phyloP scores from a whole-genome alignment of 208 protist species.

The Crithidia fasciculata region DNA sequence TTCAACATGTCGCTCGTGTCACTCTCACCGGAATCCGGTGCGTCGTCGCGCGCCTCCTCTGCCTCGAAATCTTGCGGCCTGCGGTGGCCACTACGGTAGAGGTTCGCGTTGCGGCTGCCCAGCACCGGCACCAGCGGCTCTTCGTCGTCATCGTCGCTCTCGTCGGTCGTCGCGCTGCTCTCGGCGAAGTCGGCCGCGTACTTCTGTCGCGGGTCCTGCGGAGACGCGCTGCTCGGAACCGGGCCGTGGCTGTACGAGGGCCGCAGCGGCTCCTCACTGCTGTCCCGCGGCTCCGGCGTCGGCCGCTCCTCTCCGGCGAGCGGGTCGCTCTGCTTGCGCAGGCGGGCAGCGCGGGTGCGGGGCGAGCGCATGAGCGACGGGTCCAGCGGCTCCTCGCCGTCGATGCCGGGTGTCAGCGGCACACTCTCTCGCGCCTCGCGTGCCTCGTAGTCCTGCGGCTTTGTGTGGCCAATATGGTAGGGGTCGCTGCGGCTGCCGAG shows the following conservation, averaged over 20 bases:
- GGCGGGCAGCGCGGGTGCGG: neutral
- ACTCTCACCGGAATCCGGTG: slow-evolving; percentile 1
- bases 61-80: slow-evolving; percentile 17
- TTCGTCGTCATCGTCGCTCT: slow-evolving; percentile 2
- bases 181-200: neutral
- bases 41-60: slow-evolving; percentile 14
- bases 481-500: slow-evolving; percentile 23
- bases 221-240: neutral
- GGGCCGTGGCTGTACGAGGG: neutral
- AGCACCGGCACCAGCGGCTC: slow-evolving; percentile 14
- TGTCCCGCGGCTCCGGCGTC: neutral
- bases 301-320: neutral
- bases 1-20: neutral
- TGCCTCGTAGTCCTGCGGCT: slow-evolving; percentile 5
- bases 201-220: neutral
- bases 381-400: slow-evolving; percentile 7
- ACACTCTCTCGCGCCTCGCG: slow-evolving; percentile 1
- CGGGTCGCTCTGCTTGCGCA: neutral
- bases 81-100: slow-evolving; percentile 10
- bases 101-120: slow-evolving; percentile 13
- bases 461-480: slow-evolving; percentile 22
- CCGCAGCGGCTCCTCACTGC: slow-evolving; percentile 11
- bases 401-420: neutral
- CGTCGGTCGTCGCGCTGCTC: neutral
- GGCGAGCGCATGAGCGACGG: neutral